phyloP scores from a whole-genome alignment of 768 basidiomycete species.

The Boletus pseudopeckii region DNA sequence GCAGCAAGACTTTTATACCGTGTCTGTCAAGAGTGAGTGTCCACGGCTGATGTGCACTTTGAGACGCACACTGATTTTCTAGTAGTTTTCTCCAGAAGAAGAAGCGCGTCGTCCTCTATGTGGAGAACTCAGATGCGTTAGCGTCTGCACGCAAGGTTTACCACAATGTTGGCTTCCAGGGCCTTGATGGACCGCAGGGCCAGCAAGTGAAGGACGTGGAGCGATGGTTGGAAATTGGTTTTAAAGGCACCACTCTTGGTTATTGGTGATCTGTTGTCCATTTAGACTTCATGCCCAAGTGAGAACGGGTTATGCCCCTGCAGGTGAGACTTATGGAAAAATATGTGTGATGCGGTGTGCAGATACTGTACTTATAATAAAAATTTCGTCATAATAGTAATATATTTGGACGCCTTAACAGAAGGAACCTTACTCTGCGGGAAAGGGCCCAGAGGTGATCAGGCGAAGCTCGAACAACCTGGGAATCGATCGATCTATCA shows the following conservation, averaged over 20 bases:
- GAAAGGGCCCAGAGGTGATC: constrained; percentile 80
- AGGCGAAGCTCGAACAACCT: constrained; percentile 71
- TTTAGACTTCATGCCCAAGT: too few relatives aligned
- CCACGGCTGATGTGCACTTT: neutral
- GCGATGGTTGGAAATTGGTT: constrained; percentile 19
- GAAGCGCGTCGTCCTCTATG: constrained; percentile 50
- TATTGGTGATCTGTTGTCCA: constrained; percentile 10
- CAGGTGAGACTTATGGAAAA: too few relatives aligned
- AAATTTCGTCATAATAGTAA: too few relatives aligned
- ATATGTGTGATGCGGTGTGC: too few relatives aligned
- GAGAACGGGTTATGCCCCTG: too few relatives aligned
- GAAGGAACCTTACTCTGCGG: constrained; percentile 34
- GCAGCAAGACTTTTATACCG: constrained; percentile 59
- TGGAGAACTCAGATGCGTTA: constrained; percentile 37
- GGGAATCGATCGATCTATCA: neutral
- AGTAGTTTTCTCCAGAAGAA: constrained; percentile 36
- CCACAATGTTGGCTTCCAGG: constrained; percentile 22
- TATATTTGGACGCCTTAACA: too few relatives aligned
- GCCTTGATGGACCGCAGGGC: constrained; percentile 3
- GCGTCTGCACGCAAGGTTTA: constrained; percentile 21
- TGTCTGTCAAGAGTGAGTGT: constrained; percentile 53
- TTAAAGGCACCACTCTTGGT: constrained; percentile 10
- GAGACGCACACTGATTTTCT: constrained; percentile 1
- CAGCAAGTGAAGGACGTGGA: constrained; percentile 14
- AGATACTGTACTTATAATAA: too few relatives aligned